Evolutionary conservation across 2,329 filamentous ascomycete species (phyloP), one percentile per base, ranked within the genome.

Genomic region (Mollisia scopiformis): DNA sequence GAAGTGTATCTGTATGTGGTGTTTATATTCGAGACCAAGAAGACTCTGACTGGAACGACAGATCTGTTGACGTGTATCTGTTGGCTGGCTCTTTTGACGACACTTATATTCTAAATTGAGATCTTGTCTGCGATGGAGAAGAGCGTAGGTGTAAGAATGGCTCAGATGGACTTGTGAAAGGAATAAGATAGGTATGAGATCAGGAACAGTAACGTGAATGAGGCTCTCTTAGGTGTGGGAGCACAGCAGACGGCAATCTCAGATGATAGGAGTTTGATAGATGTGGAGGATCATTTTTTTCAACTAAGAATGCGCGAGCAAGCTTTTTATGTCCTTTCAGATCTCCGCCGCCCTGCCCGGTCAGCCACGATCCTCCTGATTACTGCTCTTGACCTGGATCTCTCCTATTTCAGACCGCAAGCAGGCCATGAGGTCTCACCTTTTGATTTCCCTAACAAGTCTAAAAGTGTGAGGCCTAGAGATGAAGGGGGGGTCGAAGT

Each of bases 351-450:
- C 59, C 43, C 28, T 47, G 25, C 43, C 41, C 49, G n/a, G 57
- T 55, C 61, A 63, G 63, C 61, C 65, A 61, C 55, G 47, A 25
- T 37, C 62, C 65, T 65, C 62, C 64, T 69, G 67, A 68, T 69
- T 43, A 37, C 56, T 62, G 62, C 66, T 66, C 64, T 68, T 69
- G 64, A 69, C 63, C 65, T 52, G 31, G 53, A 46, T 62, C 51
- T 65, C 59, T 62, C 61, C 50, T 35, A 56, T 54, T 57, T 56
- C 53, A 59, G 57, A 47, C 28, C 54, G 33, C 52, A 57, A 51
- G 39, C 64, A 62, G 62, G 59, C 35, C 54, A 55, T 57, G 50
- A 62, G 62, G 67, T 69, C 67, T 69, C 62, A 68, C 62, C 64
- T 62, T 16, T 52, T n/a, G n/a, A n/a, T n/a, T n/a, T 41, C 37